Conservation (phyloP, 805 yeast species). For the Hanseniaspora thailandica region DNA sequence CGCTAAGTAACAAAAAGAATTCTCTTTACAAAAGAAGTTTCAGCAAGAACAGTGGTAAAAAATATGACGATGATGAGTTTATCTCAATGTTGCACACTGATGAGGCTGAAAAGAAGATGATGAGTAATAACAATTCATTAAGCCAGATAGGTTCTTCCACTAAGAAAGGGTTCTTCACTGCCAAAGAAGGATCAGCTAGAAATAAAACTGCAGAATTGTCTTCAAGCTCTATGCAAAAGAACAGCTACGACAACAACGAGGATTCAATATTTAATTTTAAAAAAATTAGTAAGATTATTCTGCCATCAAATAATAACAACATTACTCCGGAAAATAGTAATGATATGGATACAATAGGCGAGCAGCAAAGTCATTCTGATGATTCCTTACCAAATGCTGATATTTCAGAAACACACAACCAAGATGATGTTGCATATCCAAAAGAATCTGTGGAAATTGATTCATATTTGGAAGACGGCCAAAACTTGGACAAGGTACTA, state of each 20-base stretch:
- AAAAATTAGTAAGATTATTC: constrained; percentile 1
- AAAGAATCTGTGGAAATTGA: constrained; percentile 5
- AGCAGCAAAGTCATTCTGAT: not conserved
- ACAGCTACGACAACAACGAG: not conserved
- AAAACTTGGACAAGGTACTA: not conserved
- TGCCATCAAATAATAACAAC: constrained; percentile 2
- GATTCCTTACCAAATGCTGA: not conserved
- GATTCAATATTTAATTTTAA: constrained; percentile 7
- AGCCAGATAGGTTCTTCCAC: not conserved
- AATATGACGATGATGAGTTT: not conserved
- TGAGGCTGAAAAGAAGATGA: not conserved
- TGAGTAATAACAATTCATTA: not conserved
- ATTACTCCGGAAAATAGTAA: not conserved
- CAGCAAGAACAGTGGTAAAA: not conserved
- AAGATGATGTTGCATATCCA: not conserved
- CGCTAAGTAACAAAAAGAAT: not conserved
- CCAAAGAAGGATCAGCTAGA: not conserved
- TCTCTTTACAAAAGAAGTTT: not conserved
- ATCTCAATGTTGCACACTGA: not conserved
- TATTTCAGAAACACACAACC: not conserved
- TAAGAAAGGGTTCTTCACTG: not conserved
- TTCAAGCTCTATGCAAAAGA: not conserved
- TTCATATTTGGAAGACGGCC: constrained; percentile 10
- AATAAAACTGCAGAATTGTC: not conserved
- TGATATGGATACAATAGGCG: not conserved